Evolutionary conservation across 2,329 filamentous ascomycete genomes (phyloP).

Genomic region (Verticillium alfalfae): DNA sequence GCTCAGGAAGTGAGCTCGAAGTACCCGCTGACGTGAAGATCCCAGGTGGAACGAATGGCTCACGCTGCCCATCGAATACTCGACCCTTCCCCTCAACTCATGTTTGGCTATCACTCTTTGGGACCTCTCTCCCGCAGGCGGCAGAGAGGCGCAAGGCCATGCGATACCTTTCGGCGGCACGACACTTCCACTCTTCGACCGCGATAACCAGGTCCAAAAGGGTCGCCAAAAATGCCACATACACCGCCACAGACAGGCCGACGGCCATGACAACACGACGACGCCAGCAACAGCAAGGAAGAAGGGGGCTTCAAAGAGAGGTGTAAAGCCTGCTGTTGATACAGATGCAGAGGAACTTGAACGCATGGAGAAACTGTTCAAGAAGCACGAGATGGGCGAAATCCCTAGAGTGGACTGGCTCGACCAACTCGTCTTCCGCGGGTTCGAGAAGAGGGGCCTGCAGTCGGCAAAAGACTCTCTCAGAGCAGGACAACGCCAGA

Average conservation of each 20-base stretch:
- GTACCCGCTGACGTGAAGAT: conserved; percentile 4
- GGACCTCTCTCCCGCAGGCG: conserved; percentile 82
- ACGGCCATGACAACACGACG: conserved; percentile 73
- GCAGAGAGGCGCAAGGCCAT: conserved; percentile 64
- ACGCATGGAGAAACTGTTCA: conserved; percentile 81
- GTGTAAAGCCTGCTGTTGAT: conserved; percentile 47
- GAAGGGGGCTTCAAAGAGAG: conserved; percentile 43
- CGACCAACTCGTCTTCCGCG: conserved; percentile 87
- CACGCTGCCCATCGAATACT: conserved; percentile 77
- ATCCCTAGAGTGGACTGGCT: conserved; percentile 92
- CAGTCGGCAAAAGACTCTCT: conserved; percentile 59
- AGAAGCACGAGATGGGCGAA: conserved; percentile 98
- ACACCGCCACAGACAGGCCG: conserved; percentile 75
- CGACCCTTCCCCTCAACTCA: conserved; percentile 73
- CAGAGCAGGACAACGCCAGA: conserved; percentile 46
- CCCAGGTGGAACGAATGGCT: conserved; percentile 94
- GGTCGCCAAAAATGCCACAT: conserved; percentile 88
- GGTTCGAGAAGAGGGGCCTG: conserved; percentile 71
- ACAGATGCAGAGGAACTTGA: conserved; percentile 81
- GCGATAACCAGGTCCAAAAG: conserved; percentile 84
- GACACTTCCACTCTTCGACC: conserved; percentile 86
- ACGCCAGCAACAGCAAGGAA: conserved; percentile 67
- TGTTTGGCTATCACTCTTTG: conserved; percentile 90
- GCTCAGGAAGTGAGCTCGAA: background rate
- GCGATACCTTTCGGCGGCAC: conserved; percentile 91